Conservation (phyloP, 495 filamentous ascomycete genomes). For the Tuber magnatum region DNA sequence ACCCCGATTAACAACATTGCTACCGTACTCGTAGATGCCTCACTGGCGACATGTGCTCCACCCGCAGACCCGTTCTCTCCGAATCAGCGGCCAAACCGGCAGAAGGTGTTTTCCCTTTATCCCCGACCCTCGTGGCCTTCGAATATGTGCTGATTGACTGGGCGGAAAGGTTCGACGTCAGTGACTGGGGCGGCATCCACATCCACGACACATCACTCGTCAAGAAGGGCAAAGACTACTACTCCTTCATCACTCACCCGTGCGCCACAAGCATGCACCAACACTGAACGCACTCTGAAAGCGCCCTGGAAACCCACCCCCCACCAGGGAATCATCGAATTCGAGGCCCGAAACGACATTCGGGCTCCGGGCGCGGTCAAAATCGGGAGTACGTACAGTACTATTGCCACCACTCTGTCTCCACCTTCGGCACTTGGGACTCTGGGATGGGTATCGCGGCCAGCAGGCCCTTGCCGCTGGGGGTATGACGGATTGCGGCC, state of each 20-base stretch:
- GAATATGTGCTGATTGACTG: neutral
- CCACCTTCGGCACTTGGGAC: conserved; percentile 56
- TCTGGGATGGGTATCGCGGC: conserved; percentile 63
- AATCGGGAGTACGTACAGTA: conserved; percentile 52
- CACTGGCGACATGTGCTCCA: neutral
- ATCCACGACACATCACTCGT: conserved; percentile 24
- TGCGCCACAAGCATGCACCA: conserved; percentile 15
- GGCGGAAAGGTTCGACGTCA: conserved; percentile 15
- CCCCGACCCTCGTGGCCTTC: neutral
- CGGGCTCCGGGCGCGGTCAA: conserved; percentile 53
- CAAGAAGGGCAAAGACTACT: conserved; percentile 12
- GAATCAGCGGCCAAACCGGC: conserved; percentile 18
- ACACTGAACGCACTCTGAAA: conserved; percentile 45
- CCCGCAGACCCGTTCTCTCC: conserved; percentile 8
- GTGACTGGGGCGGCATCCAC: conserved; percentile 21
- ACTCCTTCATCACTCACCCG: conserved; percentile 20
- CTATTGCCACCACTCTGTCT: conserved; percentile 65
- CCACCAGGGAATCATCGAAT: conserved; percentile 35
- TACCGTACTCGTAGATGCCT: neutral
- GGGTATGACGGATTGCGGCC: conserved; percentile 44
- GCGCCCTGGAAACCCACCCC: conserved; percentile 44
- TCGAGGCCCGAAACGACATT: conserved; percentile 19
- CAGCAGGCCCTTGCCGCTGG: conserved; percentile 52
- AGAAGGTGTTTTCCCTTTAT: conserved; percentile 10
- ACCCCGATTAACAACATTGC: neutral